Evolutionary conservation across 345 rosid genomes (phyloP).

Genomic region (Dovyalis caffra): DNA sequence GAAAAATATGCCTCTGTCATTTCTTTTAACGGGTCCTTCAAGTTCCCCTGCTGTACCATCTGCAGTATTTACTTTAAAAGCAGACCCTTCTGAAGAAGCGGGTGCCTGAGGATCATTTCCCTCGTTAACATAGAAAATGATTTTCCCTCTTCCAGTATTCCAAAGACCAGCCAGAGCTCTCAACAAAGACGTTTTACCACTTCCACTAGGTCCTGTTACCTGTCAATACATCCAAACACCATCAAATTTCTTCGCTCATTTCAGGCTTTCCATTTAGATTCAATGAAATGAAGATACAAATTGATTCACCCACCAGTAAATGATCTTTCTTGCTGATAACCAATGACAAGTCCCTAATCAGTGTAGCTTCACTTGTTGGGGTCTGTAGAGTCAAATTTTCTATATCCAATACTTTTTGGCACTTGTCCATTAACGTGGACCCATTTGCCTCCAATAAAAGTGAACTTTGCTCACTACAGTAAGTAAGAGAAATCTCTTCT

Average conservation of each 20-base stretch:
- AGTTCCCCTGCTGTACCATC: constrained; percentile 22
- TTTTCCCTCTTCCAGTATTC: constrained; percentile 78
- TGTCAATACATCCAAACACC: constrained; percentile 34
- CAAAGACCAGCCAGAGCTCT: constrained; percentile 97
- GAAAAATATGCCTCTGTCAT: constrained; percentile 56
- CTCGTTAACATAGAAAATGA: constrained; percentile 61
- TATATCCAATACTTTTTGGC: constrained; percentile 50
- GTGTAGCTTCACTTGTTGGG: constrained; percentile 67
- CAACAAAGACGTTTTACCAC: constrained; percentile 91
- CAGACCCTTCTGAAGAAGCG: constrained; percentile 28
- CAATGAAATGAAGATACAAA: constrained; percentile 19
- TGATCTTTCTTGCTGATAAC: constrained; percentile 58
- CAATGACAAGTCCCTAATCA: constrained; percentile 64
- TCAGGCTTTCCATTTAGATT: constrained; percentile 18
- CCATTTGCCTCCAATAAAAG: constrained; percentile 54
- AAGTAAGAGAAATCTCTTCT: constrained; percentile 59
- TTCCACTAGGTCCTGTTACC: constrained; percentile 93
- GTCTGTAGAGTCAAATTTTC: constrained; percentile 71
- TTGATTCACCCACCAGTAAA: constrained; percentile 61
- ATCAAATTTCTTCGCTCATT: constrained; percentile 9
- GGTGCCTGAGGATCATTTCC: constrained; percentile 30
- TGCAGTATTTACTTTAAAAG: constrained; percentile 23
- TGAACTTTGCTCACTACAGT: constrained; percentile 31
- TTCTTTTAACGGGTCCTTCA: constrained; percentile 30
- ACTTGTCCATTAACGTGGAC: constrained; percentile 24